A percentile compares a stretch with the other conserved stretches of the same genome.
phyloP scores from a whole-genome alignment of 129 eudicot genomes.

The sunflower (Helianthus annuus) region DNA sequence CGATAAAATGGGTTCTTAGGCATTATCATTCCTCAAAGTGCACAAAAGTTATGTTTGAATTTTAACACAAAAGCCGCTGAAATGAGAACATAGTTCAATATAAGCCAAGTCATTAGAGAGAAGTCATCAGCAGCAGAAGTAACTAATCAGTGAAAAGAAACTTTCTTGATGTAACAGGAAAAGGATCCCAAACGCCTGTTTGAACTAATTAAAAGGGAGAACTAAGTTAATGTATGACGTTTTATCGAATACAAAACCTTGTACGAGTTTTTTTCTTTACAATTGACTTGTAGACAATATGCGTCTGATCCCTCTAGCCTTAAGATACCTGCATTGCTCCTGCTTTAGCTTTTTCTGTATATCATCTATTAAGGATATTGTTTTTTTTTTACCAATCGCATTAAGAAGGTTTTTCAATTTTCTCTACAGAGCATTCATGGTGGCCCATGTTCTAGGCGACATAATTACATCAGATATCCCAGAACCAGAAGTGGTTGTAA shows the following conservation, averaged over 20 bases:
- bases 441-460: constrained; percentile 89
- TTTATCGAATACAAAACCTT: background rate
- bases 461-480: constrained; percentile 62
- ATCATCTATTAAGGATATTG: constrained; percentile 10
- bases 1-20: too few relatives aligned
- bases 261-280: background rate
- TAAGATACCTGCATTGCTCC: background rate
- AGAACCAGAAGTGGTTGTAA: constrained; percentile 86
- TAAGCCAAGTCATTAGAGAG: too few relatives aligned
- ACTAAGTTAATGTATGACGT: background rate
- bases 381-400: constrained; percentile 20
- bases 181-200: too few relatives aligned
- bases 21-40: too few relatives aligned
- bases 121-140: too few relatives aligned
- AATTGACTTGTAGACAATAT: background rate
- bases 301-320: background rate
- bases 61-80: too few relatives aligned
- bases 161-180: too few relatives aligned
- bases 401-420: constrained; percentile 3
- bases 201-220: too few relatives aligned
- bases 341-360: background rate
- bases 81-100: too few relatives aligned
- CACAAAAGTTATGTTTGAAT: too few relatives aligned
- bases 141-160: too few relatives aligned
- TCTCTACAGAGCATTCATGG: constrained; percentile 69